A percentile compares a stretch with the other conserved stretches of the same genome.
Conservation (phyloP, 495 filamentous ascomycete species). For the Talaromyces stipitatus region DNA sequence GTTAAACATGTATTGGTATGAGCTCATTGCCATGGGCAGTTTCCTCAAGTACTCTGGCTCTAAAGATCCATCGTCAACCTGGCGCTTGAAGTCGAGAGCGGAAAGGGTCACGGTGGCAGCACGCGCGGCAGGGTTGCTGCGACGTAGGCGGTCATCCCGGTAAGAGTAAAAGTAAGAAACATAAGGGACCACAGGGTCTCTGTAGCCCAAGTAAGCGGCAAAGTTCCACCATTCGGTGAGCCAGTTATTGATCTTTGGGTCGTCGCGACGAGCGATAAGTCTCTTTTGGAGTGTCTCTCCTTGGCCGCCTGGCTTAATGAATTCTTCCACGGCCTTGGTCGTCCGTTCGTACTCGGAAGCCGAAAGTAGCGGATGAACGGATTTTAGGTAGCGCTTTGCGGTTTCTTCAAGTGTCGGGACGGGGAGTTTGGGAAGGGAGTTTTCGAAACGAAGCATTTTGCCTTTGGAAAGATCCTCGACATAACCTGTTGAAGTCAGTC, state of each 20-base stretch:
- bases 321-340: slow-evolving; percentile 73
- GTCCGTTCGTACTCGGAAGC: slow-evolving; percentile 66
- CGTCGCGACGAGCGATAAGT: slow-evolving; percentile 69
- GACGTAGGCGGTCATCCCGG: slow-evolving; percentile 81
- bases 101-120: slow-evolving; percentile 84
- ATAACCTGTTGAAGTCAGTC: slow-evolving; percentile 54
- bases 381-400: slow-evolving; percentile 82
- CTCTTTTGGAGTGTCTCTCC: slow-evolving; percentile 86
- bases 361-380: slow-evolving; percentile 74
- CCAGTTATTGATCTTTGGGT: slow-evolving; percentile 90
- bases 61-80: slow-evolving; percentile 73
- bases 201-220: slow-evolving; percentile 81
- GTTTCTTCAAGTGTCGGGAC: slow-evolving; percentile 95
- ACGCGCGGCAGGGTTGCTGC: slow-evolving; percentile 83
- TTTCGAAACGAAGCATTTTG: slow-evolving; percentile 91
- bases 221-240: slow-evolving; percentile 97
- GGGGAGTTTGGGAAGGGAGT: slow-evolving; percentile 84
- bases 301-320: slow-evolving; percentile 71
- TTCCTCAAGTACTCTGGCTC: slow-evolving; percentile 99
- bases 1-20: slow-evolving; percentile 99
- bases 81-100: slow-evolving; percentile 84
- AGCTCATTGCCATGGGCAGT: slow-evolving; percentile 92
- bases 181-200: slow-evolving; percentile 95
- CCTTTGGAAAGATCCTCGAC: slow-evolving; percentile 86
- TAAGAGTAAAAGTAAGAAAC: slow-evolving; percentile 99